Percentiles rank a stretch among this genome's conserved stretches.
phyloP scores from a whole-genome alignment of 1,284 basidiomycete species.

The Entoloma clypeatum region DNA sequence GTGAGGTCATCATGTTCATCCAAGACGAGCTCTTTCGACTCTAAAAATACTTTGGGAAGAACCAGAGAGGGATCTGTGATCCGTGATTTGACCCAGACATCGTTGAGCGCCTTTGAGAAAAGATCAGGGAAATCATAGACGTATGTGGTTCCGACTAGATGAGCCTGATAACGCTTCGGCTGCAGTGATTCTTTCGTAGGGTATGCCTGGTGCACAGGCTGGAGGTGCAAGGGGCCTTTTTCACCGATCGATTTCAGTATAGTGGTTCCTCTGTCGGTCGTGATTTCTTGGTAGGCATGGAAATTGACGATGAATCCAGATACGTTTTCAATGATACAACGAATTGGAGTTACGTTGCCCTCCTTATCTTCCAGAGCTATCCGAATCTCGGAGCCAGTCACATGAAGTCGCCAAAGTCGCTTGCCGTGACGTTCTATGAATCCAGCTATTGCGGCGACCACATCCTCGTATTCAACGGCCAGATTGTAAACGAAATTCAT shows the following conservation, averaged over 20 bases:
- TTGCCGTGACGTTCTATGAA: slow-evolving; percentile 99
- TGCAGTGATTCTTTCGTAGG: slow-evolving; percentile 99
- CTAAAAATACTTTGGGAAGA: slow-evolving; percentile 75
- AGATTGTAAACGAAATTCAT: slow-evolving; percentile 99
- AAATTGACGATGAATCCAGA: slow-evolving; percentile 99
- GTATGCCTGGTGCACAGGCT: slow-evolving; percentile 90
- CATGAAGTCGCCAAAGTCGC: slow-evolving; percentile 95
- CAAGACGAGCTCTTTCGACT: slow-evolving; percentile 87
- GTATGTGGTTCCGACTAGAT: slow-evolving; percentile 97
- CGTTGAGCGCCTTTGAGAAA: slow-evolving; percentile 94
- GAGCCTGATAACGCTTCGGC: slow-evolving; percentile 99
- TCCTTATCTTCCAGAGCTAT: slow-evolving; percentile 92
- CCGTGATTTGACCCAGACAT: slow-evolving; percentile 83
- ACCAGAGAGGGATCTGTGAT: slow-evolving; percentile 62
- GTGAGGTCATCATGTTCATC: slow-evolving; percentile 90
- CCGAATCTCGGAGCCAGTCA: slow-evolving; percentile 96
- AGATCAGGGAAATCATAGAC: slow-evolving; percentile 99
- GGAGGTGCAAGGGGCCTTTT: slow-evolving; percentile 89
- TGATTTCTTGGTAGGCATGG: slow-evolving; percentile 98
- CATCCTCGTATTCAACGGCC: slow-evolving; percentile 92
- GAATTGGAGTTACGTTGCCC: slow-evolving; percentile 91
- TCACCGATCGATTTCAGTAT: slow-evolving; percentile 97
- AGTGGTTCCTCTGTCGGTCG: slow-evolving; percentile 89
- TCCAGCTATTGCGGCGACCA: slow-evolving; percentile 91
- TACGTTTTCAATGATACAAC: slow-evolving; percentile 97